These are phyloP conservation scores for Hypoxylon rickii DNA, from an alignment of 495 filamentous ascomycete species.

Conservation along the genomic window DNA sequence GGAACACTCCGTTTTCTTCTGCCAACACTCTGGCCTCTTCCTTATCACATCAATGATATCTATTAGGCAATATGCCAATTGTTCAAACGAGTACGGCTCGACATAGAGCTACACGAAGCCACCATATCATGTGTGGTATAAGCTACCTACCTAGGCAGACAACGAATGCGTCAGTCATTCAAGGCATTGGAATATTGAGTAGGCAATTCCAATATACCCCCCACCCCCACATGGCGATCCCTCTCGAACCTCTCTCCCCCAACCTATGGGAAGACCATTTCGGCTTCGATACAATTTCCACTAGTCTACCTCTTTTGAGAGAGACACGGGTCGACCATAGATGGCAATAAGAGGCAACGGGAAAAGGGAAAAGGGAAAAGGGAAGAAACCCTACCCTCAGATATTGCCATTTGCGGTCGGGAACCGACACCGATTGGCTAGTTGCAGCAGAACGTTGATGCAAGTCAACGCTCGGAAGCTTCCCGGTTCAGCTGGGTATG, in stretches of 20 bases:
- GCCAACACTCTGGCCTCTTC: too few relatives aligned
- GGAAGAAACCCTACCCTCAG: neutral
- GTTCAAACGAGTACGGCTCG: too few relatives aligned
- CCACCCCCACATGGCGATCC: slow-evolving; percentile 14
- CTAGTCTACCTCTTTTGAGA: slow-evolving; percentile 2
- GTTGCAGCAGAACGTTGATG: slow-evolving; percentile 28
- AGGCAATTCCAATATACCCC: slow-evolving; percentile 10
- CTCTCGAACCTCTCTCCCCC: neutral
- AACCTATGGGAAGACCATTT: neutral
- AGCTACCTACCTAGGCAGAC: too few relatives aligned
- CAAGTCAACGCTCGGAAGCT: slow-evolving; percentile 34
- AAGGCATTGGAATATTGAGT: too few relatives aligned
- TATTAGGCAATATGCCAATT: too few relatives aligned
- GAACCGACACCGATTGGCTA: slow-evolving; percentile 36
- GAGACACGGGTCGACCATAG: slow-evolving; percentile 11
- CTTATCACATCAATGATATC: too few relatives aligned
- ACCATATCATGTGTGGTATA: too few relatives aligned
- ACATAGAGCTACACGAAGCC: too few relatives aligned
- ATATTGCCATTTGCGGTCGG: slow-evolving; percentile 37
- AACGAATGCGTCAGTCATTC: too few relatives aligned
- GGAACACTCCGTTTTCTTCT: too few relatives aligned
- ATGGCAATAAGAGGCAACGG: slow-evolving; percentile 3
- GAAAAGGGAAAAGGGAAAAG: slow-evolving; percentile 1
- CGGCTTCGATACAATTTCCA: neutral
- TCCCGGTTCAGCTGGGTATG: slow-evolving; percentile 28